Evolutionary conservation across 2,329 filamentous ascomycete genomes (phyloP), one percentile per base, ranked within the genome.

Genomic region (Aspergillus persii): DNA sequence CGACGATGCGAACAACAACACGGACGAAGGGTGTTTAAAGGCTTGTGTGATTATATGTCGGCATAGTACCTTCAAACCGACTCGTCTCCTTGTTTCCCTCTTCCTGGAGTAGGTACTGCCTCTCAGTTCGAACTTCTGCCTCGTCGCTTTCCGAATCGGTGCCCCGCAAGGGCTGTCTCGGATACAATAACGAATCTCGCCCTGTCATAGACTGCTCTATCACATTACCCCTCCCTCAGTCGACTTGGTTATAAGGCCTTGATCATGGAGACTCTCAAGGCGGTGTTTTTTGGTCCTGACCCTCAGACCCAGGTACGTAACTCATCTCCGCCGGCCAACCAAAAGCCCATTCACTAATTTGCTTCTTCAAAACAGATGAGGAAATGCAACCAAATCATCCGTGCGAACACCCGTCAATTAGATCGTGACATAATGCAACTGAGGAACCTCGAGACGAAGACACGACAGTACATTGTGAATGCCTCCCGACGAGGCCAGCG

Each of bases 381-480:
- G 64, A 98, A 97, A 88, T 98, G 94, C 79, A 96, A 97, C 77
- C 82, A 86, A 62, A 86, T 98, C 62, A 89, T 99, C 69, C 91
- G 94, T 61, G 81, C 87, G 73, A 97, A 98, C 77, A 89, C 92
- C 63, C 92, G 95, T 72, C 94, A 96, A 74, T 86, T 99, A 69
- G 95, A 99, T 76, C 93, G 95, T 73, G 93, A 98, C 78, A 94
- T 99, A 73, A 79, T 83, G 56, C 83, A 87, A 65, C 85, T 95
- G 65, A 93, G 91, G 76, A 81, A 85, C 58, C 88, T 91, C 66
- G 94, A 99, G 75, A 79, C 79, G 71, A 96, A 95, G 77, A 93
- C 93, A 63, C 92, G 92, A 71, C 89, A 85, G 74, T 86, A 91
- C 66, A 98, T 98, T 76, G 75, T 96, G 56, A 86, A 88, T 69